Evolutionary conservation across 2,329 filamentous ascomycete genomes (phyloP).

Genomic region (Neofusicoccum sp.): DNA sequence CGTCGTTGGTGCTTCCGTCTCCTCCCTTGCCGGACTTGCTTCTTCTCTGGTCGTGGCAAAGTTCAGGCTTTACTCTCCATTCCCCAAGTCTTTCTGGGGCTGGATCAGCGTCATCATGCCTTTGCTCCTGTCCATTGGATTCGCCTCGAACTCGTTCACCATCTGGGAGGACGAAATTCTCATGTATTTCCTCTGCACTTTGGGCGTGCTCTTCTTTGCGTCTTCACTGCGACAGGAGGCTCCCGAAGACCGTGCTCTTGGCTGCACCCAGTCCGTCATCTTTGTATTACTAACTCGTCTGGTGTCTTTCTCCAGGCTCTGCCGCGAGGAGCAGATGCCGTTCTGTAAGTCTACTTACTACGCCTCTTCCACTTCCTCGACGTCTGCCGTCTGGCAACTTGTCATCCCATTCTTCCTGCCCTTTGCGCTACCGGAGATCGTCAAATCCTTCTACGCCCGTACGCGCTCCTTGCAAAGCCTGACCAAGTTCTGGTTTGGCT

Average conservation of each 20-base stretch:
- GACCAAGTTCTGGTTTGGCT: constrained; percentile 79
- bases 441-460: constrained; percentile 76
- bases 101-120: constrained; percentile 80
- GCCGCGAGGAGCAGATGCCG: constrained; percentile 97
- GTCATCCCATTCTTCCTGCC: constrained; percentile 74
- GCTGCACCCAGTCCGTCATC: constrained; percentile 78
- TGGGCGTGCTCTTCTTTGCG: constrained; percentile 72
- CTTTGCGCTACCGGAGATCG: constrained; percentile 67
- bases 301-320: constrained; percentile 85
- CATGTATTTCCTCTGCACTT: constrained; percentile 85
- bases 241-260: constrained; percentile 67
- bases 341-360: constrained; percentile 96
- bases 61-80: constrained; percentile 48
- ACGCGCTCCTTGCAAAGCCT: constrained; percentile 86
- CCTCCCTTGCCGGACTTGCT: constrained; percentile 39
- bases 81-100: constrained; percentile 82
- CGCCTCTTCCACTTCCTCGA: constrained; percentile 84
- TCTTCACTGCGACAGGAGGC: constrained; percentile 72
- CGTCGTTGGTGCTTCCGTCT: constrained; percentile 42
- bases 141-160: constrained; percentile 96
- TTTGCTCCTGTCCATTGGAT: constrained; percentile 84
- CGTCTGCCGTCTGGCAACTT: constrained; percentile 87
- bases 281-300: constrained; percentile 78
- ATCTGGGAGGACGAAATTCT: constrained; percentile 98
- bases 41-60: constrained; percentile 43